Conservation (phyloP, 192 early-diverging fungal genomes). For the Irineochytrium annulatum region DNA sequence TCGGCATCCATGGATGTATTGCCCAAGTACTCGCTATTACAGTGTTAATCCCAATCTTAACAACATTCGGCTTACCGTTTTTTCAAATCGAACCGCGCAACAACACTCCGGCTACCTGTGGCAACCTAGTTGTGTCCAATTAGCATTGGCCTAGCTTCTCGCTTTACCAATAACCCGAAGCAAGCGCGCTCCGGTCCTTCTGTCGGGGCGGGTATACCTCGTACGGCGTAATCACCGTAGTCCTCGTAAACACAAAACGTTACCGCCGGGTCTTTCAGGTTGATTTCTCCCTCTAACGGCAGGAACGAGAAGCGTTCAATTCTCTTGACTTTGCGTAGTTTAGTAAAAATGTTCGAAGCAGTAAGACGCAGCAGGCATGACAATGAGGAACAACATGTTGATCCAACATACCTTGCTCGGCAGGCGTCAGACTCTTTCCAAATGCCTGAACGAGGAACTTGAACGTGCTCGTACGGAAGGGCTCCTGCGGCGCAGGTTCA, state of each 20-base stretch:
- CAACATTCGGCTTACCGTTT: too few species aligned
- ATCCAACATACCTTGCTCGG: too few species aligned
- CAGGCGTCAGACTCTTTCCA: conserved; percentile 64
- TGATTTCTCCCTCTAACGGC: conserved; percentile 76
- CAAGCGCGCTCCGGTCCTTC: conserved; percentile 8
- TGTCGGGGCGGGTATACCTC: conserved; percentile 8
- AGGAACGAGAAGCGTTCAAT: conserved; percentile 86
- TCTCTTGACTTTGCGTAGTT: too few species aligned
- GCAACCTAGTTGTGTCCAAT: conserved; percentile 19
- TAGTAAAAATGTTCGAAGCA: too few species aligned
- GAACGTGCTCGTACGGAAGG: conserved; percentile 27
- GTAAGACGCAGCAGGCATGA: too few species aligned
- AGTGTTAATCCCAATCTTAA: too few species aligned
- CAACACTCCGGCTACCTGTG: conserved; percentile 59
- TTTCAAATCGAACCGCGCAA: conserved; percentile 89
- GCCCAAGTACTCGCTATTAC: conserved; percentile 89
- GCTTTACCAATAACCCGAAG: conserved; percentile 36
- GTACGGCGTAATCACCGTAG: conserved; percentile 37
- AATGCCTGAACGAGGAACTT: conserved; percentile 66
- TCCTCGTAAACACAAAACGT: conserved; percentile 77
- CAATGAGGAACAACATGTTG: too few species aligned
- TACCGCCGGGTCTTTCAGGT: conserved; percentile 73
- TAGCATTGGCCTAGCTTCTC: conserved; percentile 17
- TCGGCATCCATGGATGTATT: conserved; percentile 99
- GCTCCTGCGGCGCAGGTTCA: conserved; percentile 3